Percentiles rank a stretch among this genome's conserved stretches.
Evolutionary conservation across 768 basidiomycete genomes (phyloP).

Genomic region (Calvatia gigantea): DNA sequence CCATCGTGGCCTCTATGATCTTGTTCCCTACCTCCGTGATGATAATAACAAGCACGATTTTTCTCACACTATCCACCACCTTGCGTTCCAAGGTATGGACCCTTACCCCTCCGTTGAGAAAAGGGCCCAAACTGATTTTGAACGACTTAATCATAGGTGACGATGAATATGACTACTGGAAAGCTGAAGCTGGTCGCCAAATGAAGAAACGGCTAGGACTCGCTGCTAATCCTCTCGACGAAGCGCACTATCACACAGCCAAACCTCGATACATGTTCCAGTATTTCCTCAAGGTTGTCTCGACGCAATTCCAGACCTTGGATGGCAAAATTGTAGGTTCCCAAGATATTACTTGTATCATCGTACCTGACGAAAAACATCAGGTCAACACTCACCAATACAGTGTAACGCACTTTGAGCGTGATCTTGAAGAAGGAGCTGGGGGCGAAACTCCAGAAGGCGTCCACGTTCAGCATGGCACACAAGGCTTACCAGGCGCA

Average conservation of each 20-base stretch:
- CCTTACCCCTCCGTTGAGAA: background rate
- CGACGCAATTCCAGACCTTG: constrained; percentile 88
- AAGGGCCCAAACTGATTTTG: constrained; percentile 1
- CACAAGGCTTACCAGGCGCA: constrained; percentile 74
- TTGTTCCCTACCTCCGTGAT: constrained; percentile 92
- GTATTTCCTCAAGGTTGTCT: constrained; percentile 98
- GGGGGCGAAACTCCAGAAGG: constrained; percentile 58
- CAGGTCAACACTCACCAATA: constrained; percentile 92
- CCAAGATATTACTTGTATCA: background rate
- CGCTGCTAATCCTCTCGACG: constrained; percentile 72
- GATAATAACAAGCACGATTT: constrained; percentile 91
- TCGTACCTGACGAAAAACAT: background rate
- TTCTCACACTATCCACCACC: constrained; percentile 78
- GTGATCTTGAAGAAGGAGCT: constrained; percentile 70
- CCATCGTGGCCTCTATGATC: constrained; percentile 74
- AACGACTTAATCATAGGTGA: constrained; percentile 43
- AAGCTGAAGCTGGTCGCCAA: constrained; percentile 53
- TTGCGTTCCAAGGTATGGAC: constrained; percentile 64
- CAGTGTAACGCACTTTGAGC: constrained; percentile 94
- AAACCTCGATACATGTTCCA: constrained; percentile 95
- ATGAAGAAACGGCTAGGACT: constrained; percentile 77
- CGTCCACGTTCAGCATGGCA: constrained; percentile 71
- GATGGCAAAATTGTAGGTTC: constrained; percentile 59
- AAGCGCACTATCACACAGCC: constrained; percentile 55
- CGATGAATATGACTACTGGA: constrained; percentile 73